Base-by-base conservation (phyloP, 805 yeast genomes). In the Sugiyamaella smithiae region DNA sequence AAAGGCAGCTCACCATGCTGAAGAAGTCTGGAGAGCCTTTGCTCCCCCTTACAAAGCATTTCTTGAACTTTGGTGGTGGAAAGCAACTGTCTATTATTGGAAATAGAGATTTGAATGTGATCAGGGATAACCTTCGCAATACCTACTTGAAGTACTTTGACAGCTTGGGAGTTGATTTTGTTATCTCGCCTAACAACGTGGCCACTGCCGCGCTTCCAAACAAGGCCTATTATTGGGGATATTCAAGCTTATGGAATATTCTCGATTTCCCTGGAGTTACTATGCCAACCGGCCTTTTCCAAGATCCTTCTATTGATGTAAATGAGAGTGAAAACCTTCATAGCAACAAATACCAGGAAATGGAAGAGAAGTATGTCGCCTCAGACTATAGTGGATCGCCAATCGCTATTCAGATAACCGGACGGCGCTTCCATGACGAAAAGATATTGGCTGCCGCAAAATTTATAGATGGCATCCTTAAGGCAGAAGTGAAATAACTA, bases 401-500 rank as follows among this genome's bases (percentile, higher is more conserved):
- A 0, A 81, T 80, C 11, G 78, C 81, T 16, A 66, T 84, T n/a
- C 88, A 84, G 63, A 67, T 84, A 24, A 78, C 82, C 2, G 80
- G 84, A n/a, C 71, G 72, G 50, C 71, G 78, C 45, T 68, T 73
- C 19, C 76, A 80, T 56, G 90, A 84, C 55, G 89, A 84, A 58
- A 81, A 80, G 58, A 77, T 73, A 5, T 20, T 35, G 7, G 22
- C 38, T 11, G 16, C 20, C 38, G 38, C 38, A 4, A 35, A 35
- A 7, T 3, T 35, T 12, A 4, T 35, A 16, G 38, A 35, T 19
- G 7, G 8, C 5, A 11, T 16, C 4, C 20, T 35, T 12, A 35
- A 35, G 20, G 5, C 22, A 14, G 38, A 35, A 35, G 12, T 35
- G 7, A n/a, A 29, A 7, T n/a, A 29, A 7, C n/a, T n/a, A n/a